These are phyloP conservation scores for Eryngium alpinum DNA, from an alignment of 140 eudicot genomes.

Conservation along the genomic window DNA sequence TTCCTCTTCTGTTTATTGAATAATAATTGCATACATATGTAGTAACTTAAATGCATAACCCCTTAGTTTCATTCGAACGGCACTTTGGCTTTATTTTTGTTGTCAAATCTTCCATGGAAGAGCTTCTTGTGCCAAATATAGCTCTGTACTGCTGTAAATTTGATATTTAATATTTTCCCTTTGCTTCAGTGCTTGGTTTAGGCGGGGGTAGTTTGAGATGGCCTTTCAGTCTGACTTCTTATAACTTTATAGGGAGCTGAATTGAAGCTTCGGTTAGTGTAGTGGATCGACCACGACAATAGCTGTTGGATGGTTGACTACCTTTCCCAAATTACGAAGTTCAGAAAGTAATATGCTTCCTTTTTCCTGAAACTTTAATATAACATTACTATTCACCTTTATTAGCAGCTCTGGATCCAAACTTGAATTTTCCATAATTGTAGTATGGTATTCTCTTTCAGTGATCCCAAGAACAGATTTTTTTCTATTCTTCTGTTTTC, in stretches of 20 bases:
- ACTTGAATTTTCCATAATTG: neutral
- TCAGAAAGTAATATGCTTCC: conserved; percentile 9
- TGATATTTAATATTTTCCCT: neutral
- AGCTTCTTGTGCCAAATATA: neutral
- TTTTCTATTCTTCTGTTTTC: conserved; percentile 56
- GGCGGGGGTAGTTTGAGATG: neutral
- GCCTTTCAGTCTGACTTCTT: neutral
- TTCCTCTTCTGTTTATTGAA: neutral
- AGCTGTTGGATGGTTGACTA: conserved; percentile 1
- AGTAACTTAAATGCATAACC: neutral
- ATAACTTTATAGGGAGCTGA: neutral
- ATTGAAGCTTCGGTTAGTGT: neutral
- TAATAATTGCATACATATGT: neutral
- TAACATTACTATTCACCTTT: neutral
- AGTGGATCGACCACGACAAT: neutral
- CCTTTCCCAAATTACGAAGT: neutral
- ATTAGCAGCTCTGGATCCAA: neutral
- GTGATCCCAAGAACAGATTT: conserved; percentile 41
- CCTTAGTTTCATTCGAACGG: neutral
- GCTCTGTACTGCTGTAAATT: neutral
- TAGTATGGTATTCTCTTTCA: neutral
- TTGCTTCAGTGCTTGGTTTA: neutral
- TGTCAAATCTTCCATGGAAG: neutral
- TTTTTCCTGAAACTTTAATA: conserved; percentile 24
- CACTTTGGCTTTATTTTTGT: neutral